Base-by-base conservation (phyloP, 495 filamentous ascomycete species). In the Chaetomium fimeti region DNA sequence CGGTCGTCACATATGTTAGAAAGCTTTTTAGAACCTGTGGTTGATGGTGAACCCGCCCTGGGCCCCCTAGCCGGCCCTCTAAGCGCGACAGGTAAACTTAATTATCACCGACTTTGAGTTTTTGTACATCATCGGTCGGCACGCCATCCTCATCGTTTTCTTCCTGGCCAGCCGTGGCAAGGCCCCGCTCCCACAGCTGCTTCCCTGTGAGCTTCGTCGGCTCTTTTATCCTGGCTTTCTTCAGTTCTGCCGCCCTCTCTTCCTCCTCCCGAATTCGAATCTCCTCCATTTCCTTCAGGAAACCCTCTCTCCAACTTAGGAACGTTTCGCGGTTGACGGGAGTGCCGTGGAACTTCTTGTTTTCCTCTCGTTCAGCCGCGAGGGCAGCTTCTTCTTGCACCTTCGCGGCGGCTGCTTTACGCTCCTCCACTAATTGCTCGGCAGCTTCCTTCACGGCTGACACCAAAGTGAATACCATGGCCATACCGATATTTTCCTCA, bases 391-490 rank as follows among this genome's bases (percentile, higher is more conserved):
- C 82, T 58, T 96, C 92, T 51, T 82, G 84, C 63, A 70, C 79
- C 67, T 85, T 81, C 12, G 84, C 84, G 11, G 82, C 87, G 8
- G 81, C 84, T 55, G 85, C 82, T 54, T 68, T 77, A 25, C 95
- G 86, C 53, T 91, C 85, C 3, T 74, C 64, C 69, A 97, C 86
- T 25, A 99, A 80, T 60, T 84, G 80, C 78, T 99, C 94, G 6
- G 91, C 91, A 42, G 81, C 80, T 62, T 99, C 94, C 71, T 97
- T 98, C 60, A 99, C 76, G 3, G 90, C 85, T 45, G 87, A 89
- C 36, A 92, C 87, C 20, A 99, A 79, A 0, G 93, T 91, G 77
- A 97, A 99, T 0, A 99, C 82, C 94, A 99, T 99, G n/a, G 91
- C 89, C 86, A 96, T 97, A 36, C 94, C 94, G 42, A 98, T 73